These are phyloP conservation scores for Balansia obtecta DNA, from an alignment of 2,329 filamentous ascomycete genomes.

Conservation along the genomic window DNA sequence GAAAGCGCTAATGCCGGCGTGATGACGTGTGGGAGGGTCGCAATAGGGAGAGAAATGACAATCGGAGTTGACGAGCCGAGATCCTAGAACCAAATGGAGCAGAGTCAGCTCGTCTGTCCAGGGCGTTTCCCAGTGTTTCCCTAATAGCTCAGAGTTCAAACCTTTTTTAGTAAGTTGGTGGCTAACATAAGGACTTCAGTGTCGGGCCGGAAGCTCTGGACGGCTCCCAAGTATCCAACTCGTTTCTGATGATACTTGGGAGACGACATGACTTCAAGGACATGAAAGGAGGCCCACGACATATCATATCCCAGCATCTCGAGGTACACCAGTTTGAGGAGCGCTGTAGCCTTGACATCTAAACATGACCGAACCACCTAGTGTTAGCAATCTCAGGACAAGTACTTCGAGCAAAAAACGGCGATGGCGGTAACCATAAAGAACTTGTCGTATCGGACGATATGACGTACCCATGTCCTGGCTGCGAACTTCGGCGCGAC, in stretches of 20 bases:
- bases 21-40: slow-evolving; percentile 87
- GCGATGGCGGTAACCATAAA: not conserved
- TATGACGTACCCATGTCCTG: slow-evolving; percentile 71
- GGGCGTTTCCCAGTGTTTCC: not conserved
- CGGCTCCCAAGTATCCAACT: slow-evolving; percentile 86
- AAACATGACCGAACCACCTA: not conserved
- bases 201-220: slow-evolving; percentile 90
- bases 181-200: slow-evolving; percentile 97
- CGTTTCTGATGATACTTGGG: slow-evolving; percentile 90
- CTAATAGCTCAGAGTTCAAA: slow-evolving; percentile 15
- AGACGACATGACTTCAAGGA: slow-evolving; percentile 97
- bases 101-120: not conserved
- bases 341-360: slow-evolving; percentile 92
- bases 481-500: slow-evolving; percentile 78
- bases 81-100: slow-evolving; percentile 32
- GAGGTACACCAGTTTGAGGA: slow-evolving; percentile 91
- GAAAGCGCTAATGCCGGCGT: slow-evolving; percentile 87
- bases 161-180: slow-evolving; percentile 93
- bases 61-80: slow-evolving; percentile 59
- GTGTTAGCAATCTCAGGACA: not conserved
- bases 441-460: not conserved
- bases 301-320: slow-evolving; percentile 99
- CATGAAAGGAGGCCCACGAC: slow-evolving; percentile 98
- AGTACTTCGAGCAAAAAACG: not conserved
- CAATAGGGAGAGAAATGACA: slow-evolving; percentile 74